These are phyloP conservation scores for Phytopythium aichiense DNA, from an alignment of 352 stramenopile species.

Conservation along the genomic window DNA sequence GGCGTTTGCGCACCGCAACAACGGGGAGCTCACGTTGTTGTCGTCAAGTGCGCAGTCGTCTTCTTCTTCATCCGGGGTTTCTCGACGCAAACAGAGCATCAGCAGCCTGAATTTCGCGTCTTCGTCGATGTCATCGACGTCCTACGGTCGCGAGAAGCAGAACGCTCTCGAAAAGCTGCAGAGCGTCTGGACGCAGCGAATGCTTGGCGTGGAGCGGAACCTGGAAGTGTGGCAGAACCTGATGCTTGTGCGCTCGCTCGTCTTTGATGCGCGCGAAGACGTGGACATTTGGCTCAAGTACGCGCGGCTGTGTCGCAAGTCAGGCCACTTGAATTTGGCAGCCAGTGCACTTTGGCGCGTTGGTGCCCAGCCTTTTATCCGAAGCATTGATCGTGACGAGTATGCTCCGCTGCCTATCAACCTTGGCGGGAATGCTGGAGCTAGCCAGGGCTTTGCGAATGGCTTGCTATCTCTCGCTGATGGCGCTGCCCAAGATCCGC, in stretches of 20 bases:
- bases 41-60: conserved; percentile 25
- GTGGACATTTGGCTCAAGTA: conserved; percentile 95
- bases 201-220: conserved; percentile 94
- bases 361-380: conserved; percentile 75
- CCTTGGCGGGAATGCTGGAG: conserved; percentile 41
- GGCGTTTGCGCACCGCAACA: conserved; percentile 74
- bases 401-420: conserved; percentile 67
- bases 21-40: conserved; percentile 69
- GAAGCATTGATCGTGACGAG: conserved; percentile 68
- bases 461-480: conserved; percentile 53
- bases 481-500: conserved; percentile 63
- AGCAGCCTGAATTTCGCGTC: conserved; percentile 80
- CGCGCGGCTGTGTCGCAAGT: conserved; percentile 89
- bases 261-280: conserved; percentile 88
- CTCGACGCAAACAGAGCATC: conserved; percentile 68
- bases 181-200: conserved; percentile 79
- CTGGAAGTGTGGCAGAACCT: conserved; percentile 94
- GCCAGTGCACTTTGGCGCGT: conserved; percentile 78
- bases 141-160: conserved; percentile 72
- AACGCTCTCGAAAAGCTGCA: conserved; percentile 71
- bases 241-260: conserved; percentile 93
- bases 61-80: conserved; percentile 17
- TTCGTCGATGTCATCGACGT: conserved; percentile 55
- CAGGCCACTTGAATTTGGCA: conserved; percentile 83
- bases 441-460: conserved; percentile 49